phyloP scores from a whole-genome alignment of 768 basidiomycete species.

The Russula griseocarnosa region DNA sequence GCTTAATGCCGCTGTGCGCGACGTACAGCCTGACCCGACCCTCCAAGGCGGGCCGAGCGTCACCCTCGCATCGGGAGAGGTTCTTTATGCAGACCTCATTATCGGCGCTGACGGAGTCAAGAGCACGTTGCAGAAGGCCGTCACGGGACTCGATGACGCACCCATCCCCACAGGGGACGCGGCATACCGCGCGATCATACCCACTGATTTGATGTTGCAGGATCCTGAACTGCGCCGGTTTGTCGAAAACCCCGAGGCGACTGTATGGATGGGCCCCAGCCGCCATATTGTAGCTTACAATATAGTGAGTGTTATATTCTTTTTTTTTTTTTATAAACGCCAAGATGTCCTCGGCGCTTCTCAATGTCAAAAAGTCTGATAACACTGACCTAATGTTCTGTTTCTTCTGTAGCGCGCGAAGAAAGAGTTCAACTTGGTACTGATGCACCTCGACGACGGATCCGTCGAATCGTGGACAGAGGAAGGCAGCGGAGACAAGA shows the following conservation, averaged over 20 bases:
- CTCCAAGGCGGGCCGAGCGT: constrained; percentile 32
- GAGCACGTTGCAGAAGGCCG: constrained; percentile 47
- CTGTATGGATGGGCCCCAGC: constrained; percentile 56
- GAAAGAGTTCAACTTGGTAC: constrained; percentile 38
- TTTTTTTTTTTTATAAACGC: neutral
- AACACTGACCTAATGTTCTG: neutral
- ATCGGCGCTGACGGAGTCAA: constrained; percentile 45
- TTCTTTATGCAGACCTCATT: constrained; percentile 38
- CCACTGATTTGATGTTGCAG: constrained; percentile 41
- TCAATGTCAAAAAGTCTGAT: neutral
- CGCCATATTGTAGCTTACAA: constrained; percentile 45
- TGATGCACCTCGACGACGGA: constrained; percentile 40
- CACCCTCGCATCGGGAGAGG: constrained; percentile 38
- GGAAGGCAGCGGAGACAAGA: constrained; percentile 42
- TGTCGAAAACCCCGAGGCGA: constrained; percentile 50
- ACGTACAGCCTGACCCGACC: constrained; percentile 34
- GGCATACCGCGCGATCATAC: constrained; percentile 55
- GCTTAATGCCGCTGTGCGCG: constrained; percentile 36
- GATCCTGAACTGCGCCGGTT: constrained; percentile 52
- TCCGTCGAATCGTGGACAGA: constrained; percentile 44
- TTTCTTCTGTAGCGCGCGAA: constrained; percentile 33
- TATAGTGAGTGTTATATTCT: constrained; percentile 36
- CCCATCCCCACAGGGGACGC: constrained; percentile 56
- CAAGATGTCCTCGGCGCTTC: neutral
- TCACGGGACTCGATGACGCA: constrained; percentile 45